Conservation (phyloP, 305 asterid species). For the Fraxinus paxiana region DNA sequence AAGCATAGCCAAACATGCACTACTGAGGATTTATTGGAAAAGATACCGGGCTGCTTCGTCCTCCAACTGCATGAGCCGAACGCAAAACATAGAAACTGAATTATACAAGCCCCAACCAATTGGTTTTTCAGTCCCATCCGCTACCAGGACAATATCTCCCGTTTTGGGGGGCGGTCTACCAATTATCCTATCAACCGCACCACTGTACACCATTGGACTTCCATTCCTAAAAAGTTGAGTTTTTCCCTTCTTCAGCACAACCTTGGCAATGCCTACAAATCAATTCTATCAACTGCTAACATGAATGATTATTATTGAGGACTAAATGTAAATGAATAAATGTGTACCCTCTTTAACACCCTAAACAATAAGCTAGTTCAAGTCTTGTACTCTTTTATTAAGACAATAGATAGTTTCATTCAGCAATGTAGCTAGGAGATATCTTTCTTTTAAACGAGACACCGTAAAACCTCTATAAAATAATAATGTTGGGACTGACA, state of each 20-base stretch:
- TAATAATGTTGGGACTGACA: neutral
- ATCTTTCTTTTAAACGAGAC: too few species aligned
- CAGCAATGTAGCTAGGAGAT: too few species aligned
- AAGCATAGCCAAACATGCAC: neutral
- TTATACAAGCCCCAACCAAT: slow-evolving; percentile 95
- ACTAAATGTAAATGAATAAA: neutral
- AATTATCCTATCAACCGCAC: slow-evolving; percentile 85
- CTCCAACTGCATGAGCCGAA: slow-evolving; percentile 88
- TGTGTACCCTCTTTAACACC: neutral
- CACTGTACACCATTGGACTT: slow-evolving; percentile 94
- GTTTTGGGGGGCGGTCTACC: slow-evolving; percentile 91
- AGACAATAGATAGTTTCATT: neutral
- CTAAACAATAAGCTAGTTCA: neutral
- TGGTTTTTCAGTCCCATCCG: slow-evolving; percentile 84
- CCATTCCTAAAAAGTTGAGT: slow-evolving; percentile 83
- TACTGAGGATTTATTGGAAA: neutral
- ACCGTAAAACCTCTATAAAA: neutral
- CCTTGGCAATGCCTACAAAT: slow-evolving; percentile 70
- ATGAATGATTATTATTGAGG: neutral
- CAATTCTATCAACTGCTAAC: slow-evolving; percentile 16
- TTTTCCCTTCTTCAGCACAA: slow-evolving; percentile 87
- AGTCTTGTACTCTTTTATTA: neutral
- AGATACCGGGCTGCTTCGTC: slow-evolving; percentile 72
- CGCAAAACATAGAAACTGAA: slow-evolving; percentile 91
- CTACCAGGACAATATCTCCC: slow-evolving; percentile 84